phyloP scores from a whole-genome alignment of 1,139 yeast genomes.

The Yamadazyma atlantica region DNA sequence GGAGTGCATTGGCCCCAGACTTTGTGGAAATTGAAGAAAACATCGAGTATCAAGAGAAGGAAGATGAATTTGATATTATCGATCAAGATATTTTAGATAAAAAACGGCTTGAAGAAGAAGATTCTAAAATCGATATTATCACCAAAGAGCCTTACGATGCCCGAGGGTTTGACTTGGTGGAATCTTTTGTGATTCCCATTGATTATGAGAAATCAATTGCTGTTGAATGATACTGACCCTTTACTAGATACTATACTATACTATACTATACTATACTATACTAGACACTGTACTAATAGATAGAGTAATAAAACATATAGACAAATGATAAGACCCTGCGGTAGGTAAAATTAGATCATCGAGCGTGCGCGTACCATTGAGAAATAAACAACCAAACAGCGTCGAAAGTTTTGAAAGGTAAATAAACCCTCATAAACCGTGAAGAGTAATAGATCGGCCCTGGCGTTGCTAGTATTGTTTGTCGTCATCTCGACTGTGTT shows the following conservation, averaged over 20 bases:
- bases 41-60: slow-evolving; percentile 82
- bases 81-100: slow-evolving; percentile 64
- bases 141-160: slow-evolving; percentile 65
- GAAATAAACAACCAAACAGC: slow-evolving; percentile 8
- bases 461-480: not conserved
- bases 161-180: slow-evolving; percentile 55
- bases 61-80: slow-evolving; percentile 87
- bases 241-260: no score
- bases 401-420: slow-evolving; percentile 15
- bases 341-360: not conserved
- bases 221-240: slow-evolving; percentile 1
- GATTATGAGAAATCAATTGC: slow-evolving; percentile 25
- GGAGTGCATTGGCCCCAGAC: slow-evolving; percentile 98
- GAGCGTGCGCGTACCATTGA: slow-evolving; percentile 3
- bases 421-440: slow-evolving; percentile 9
- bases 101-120: slow-evolving; percentile 66
- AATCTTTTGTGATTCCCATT: slow-evolving; percentile 47
- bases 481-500: not conserved
- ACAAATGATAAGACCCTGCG: no score
- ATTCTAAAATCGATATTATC: slow-evolving; percentile 64
- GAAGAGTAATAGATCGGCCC: not conserved
- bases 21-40: slow-evolving; percentile 94
- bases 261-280: no score
- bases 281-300: no score
- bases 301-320: no score